Base-by-base conservation (phyloP, 495 filamentous ascomycete species). In the Bacidia gigantensis region DNA sequence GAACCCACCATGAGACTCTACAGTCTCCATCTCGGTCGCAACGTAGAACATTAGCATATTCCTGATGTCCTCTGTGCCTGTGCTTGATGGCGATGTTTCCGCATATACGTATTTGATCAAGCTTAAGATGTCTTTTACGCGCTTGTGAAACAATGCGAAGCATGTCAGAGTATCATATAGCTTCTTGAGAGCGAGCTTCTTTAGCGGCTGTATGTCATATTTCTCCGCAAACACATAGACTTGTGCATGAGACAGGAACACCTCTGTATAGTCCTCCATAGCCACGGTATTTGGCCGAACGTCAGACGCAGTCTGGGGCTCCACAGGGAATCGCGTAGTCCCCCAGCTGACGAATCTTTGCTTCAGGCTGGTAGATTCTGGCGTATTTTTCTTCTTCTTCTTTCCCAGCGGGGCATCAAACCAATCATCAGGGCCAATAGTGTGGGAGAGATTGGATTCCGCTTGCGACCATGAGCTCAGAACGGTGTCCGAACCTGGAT, bases 221-320 rank as follows among this genome's bases (percentile, higher is more conserved):
- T 59, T 61, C 25, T 68, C 64, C 1, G 65, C 66, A 26, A 71
- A 52, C 1, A 67, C 50, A 43, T 70, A 71, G 20, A 72, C 56
- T 21, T 44, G 35, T 9, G 58, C 64, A 52, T 71, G 67, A 29
- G 58, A 62, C 0, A 70, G 58, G 41, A 71, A 65, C 1, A 70
- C 61, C 1, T 60, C 56, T 0, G 60, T 62, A 51, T 68, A 73
- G 52, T 71, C 60, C 29, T 72, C 58, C 12, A 17, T 18, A 22
- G 47, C 12, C 17, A 17, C 17, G 12, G 18, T 21, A 18, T 50
- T 50, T n/a, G 17, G 22, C 25, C 47, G 12, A 17, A 10, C 2
- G 46, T 49, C 26, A 46, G 12, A 1, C n/a, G 9, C 26, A 10
- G 10, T 10, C 20, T 48, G 5, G 3, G 11, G 3, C 18, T 48